Base-by-base conservation (phyloP, 2,329 filamentous ascomycete genomes). In the Coniochaeta ligniaria region DNA sequence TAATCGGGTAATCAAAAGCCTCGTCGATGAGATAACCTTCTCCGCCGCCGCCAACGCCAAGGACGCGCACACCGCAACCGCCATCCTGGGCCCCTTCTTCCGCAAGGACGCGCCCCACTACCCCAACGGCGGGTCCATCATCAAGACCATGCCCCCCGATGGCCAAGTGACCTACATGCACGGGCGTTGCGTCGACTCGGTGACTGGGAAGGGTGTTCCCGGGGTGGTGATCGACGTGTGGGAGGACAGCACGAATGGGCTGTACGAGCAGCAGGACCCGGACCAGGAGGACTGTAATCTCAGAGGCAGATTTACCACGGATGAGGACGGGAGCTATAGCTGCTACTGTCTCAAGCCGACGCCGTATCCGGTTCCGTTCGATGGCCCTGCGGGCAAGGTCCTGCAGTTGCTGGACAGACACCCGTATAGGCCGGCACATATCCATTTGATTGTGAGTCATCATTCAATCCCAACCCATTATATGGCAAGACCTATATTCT, bases 191-290 rank as follows among this genome's bases (percentile, higher is more conserved):
- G 60, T 60, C 1, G 60, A 59, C 50, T 80, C 78, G 62, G 60
- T 45, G 3, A 85, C 83, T 0, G 80, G 81, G 62, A 73, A 80
- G 69, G 83, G 83, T 0, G 75, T 87, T 20, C 75, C 76, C n/a
- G 78, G 78, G 52, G 83, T 82, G 0, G 75, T 78, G 16, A 74
- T 88, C 7, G 84, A 88, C 65, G 76, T 85, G n/a, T 88, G 84
- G 84, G 81, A 87, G 67, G 82, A 82, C 0, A 82, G 80, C 3
- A 84, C 84, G 2, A 87, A 88, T 62, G 61, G 77, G 9, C 68
- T 80, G 68, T 88, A 88, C 65, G 89, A 92, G 75, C 88, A 92
- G 73, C 89, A 92, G 73, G 89, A 92, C 65, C 76, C 81, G 0
- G 74, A 83, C 1, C 89, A 92, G 74, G 78, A 82, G 7, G 89